These are phyloP conservation scores for Stromatinia cepivora DNA, from an alignment of 2,329 filamentous ascomycete species.

Conservation along the genomic window DNA sequence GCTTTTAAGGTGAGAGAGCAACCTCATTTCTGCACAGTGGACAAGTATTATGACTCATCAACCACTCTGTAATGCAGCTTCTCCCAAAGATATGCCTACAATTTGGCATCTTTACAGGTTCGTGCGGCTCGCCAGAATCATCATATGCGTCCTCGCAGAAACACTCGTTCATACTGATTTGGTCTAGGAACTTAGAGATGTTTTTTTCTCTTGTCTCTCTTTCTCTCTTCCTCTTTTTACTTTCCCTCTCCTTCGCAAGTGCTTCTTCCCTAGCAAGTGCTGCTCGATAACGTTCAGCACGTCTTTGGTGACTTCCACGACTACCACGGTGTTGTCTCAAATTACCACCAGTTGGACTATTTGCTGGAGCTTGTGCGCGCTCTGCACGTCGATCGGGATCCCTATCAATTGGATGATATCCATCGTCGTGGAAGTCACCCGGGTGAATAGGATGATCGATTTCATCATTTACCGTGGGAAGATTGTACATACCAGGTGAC, in stretches of 20 bases:
- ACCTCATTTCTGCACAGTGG: neutral
- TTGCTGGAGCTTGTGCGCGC: neutral
- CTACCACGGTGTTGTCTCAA: neutral
- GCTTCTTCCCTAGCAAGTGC: neutral
- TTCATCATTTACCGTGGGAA: neutral
- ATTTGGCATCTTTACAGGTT: neutral
- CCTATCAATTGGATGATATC: neutral
- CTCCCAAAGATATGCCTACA: neutral
- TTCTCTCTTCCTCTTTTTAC: neutral
- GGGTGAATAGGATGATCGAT: neutral
- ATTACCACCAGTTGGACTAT: neutral
- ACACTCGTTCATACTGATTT: neutral
- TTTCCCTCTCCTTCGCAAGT: neutral
- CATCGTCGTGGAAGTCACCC: neutral
- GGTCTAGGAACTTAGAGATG: neutral
- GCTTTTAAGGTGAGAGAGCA: neutral
- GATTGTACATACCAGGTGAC: neutral
- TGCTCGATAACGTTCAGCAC: neutral
- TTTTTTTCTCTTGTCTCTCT: fast-evolving
- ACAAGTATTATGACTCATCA: neutral
- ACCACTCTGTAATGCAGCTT: neutral
- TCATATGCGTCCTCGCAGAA: neutral
- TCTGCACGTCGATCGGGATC: neutral
- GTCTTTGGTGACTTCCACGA: too few species aligned
- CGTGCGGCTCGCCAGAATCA: neutral